phyloP scores from a whole-genome alignment of 108 stramenopile species.

The Fragilaria radians region DNA sequence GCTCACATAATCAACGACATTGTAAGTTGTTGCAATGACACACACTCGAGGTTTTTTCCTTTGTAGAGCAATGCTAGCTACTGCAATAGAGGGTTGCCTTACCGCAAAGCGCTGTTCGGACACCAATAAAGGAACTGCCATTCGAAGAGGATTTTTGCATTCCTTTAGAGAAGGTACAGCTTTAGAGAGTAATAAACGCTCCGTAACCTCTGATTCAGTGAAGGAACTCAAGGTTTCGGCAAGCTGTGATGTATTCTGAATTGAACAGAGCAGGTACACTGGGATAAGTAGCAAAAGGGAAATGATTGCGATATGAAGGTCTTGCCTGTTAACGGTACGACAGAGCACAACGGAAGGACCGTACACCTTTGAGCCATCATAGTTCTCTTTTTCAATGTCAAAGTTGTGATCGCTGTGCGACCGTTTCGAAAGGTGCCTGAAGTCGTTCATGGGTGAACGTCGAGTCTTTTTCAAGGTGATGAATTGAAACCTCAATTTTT shows the following conservation, averaged over 20 bases:
- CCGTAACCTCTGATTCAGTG: background rate
- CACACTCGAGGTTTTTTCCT: conserved; percentile 1
- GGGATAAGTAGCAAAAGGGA: background rate
- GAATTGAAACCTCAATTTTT: no score
- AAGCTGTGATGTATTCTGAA: background rate
- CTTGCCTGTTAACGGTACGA: background rate
- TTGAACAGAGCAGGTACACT: background rate
- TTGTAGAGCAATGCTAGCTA: background rate
- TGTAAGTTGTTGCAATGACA: conserved; percentile 2
- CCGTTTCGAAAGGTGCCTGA: no score
- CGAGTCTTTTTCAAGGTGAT: no score
- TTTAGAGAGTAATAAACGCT: background rate
- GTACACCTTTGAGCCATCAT: background rate
- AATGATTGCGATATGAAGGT: background rate
- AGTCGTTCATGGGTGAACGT: no score
- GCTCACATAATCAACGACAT: conserved; percentile 2
- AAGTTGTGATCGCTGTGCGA: no score
- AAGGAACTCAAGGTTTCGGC: conserved; percentile 1
- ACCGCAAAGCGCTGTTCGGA: background rate
- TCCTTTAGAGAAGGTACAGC: background rate
- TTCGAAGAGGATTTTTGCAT: conserved; percentile 1
- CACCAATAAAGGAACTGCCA: background rate
- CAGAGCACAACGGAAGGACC: background rate
- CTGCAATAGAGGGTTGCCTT: background rate
- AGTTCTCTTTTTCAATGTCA: no score